Evolutionary conservation across 2,329 filamentous ascomycete genomes (phyloP), one percentile per base, ranked within the genome.

Genomic region (Plectosphaerella sp.): DNA sequence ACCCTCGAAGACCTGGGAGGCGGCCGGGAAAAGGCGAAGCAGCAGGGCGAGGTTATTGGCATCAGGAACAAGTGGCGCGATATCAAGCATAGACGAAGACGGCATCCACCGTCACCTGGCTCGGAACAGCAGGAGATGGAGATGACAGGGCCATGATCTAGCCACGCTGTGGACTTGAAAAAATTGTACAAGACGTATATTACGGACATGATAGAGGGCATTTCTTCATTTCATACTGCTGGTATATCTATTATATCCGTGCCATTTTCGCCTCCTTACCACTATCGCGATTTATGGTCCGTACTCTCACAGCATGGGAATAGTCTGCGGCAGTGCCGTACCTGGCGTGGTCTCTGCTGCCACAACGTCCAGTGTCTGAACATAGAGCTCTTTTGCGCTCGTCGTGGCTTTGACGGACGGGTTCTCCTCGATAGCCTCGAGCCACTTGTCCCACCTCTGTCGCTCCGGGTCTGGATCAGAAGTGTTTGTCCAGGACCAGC

Each of bases 391-490:
- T 57, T 85, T 80, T 3, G 72, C 75, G 63, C 86, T 89, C 20
- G 83, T 88, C 14, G 88, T 92, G 28, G 79, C 80, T 64, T 74
- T 75, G 8, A 92, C 77, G 54, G 83, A 78, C 35, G 76, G 74
- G 56, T 89, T 79, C 0, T 63, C 62, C 64, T 91, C 87, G 49
- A 92, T 78, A 1, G 88, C 88, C 28, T 83, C 75, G 6, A 90
- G 73, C 88, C 88, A 92, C 45, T 70, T 74, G 25, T 77, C 79
- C 85, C 86, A 90, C 7, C 88, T 43, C 41, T 43, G n/a, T 4
- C 41, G n/a, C 41, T 43, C 41, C 7, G 41, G 41, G 10, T 18
- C n/a, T 10, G 37, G 15, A 12, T 18, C 54, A 76, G 82, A 16
- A 3, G n/a, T 12, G 16, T 43, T 12, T 20, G 41, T 20, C 41